A percentile compares a stretch with the other conserved stretches of the same genome.
phyloP scores from a whole-genome alignment of 1,284 basidiomycete species.

The Papiliotrema fonsecae region DNA sequence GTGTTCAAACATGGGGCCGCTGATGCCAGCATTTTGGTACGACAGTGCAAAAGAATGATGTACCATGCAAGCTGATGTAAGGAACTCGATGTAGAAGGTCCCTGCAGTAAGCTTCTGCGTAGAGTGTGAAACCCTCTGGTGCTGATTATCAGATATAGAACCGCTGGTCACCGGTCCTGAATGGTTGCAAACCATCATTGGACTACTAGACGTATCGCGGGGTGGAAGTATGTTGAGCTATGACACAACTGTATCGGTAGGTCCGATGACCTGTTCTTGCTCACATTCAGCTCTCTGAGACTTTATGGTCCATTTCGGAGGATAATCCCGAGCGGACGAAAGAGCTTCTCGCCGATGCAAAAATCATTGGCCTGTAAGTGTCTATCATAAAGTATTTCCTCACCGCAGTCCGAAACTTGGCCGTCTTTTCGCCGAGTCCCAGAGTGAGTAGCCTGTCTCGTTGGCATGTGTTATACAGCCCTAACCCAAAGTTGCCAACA shows the following conservation, averaged over 20 bases:
- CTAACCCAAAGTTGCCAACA: too few relatives aligned
- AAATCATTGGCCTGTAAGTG: neutral
- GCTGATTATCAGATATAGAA: too few relatives aligned
- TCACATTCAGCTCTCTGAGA: neutral
- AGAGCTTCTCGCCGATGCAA: neutral
- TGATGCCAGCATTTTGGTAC: too few relatives aligned
- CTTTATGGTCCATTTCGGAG: neutral
- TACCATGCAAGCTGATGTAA: too few relatives aligned
- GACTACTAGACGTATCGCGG: neutral
- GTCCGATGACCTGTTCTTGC: neutral
- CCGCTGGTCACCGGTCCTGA: too few relatives aligned
- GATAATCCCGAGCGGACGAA: neutral
- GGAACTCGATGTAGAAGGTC: too few relatives aligned
- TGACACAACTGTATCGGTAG: neutral
- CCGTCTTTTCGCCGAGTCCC: neutral
- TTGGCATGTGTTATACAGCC: neutral
- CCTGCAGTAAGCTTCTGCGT: too few relatives aligned
- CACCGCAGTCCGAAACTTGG: neutral
- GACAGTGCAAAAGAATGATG: too few relatives aligned
- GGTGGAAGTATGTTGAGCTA: neutral
- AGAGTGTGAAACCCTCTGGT: too few relatives aligned
- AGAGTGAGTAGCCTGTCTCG: neutral
- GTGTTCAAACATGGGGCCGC: too few relatives aligned
- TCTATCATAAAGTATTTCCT: neutral
- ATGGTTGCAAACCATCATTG: neutral